These are phyloP conservation scores for Calocybe cyanea DNA, from an alignment of 768 basidiomycete genomes.

Conservation along the genomic window DNA sequence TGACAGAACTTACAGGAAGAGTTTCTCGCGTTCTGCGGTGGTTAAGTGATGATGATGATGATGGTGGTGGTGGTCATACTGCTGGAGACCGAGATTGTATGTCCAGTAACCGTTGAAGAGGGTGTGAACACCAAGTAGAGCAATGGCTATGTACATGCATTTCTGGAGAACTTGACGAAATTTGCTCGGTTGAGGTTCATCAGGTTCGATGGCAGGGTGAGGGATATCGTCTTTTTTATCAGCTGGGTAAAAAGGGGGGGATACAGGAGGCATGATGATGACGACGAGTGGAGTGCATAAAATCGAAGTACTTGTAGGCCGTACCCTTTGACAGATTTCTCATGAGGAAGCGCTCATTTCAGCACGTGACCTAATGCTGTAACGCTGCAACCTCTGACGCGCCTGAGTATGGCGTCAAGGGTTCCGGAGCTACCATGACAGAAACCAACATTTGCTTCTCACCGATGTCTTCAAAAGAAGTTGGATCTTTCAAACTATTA, in stretches of 20 bases:
- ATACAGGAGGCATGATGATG: slow-evolving; percentile 16
- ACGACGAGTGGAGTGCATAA: background rate
- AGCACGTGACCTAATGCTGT: no score
- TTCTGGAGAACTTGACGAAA: no score
- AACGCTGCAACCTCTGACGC: background rate
- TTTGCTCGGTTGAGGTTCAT: background rate
- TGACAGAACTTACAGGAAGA: slow-evolving; percentile 17
- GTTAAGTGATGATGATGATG: slow-evolving; percentile 6
- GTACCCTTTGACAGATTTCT: no score
- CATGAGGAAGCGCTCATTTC: no score
- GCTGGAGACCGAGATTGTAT: background rate
- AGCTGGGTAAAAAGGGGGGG: slow-evolving; percentile 10
- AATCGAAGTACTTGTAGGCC: no score
- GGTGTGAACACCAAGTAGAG: slow-evolving; percentile 9
- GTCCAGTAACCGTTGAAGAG: slow-evolving; percentile 1
- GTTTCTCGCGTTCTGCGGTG: slow-evolving; percentile 15
- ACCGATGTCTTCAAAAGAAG: slow-evolving; percentile 39
- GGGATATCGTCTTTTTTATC: slow-evolving; percentile 12
- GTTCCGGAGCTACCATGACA: no score
- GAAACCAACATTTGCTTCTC: slow-evolving; percentile 54
- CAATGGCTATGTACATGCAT: slow-evolving; percentile 4
- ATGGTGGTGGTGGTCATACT: slow-evolving; percentile 1
- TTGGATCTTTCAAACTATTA: slow-evolving; percentile 61
- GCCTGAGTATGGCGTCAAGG: no score
- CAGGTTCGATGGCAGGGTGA: slow-evolving; percentile 6